Evolutionary conservation across 139 green algal genomes (phyloP).

Genomic region (Dunaliella primolecta): DNA sequence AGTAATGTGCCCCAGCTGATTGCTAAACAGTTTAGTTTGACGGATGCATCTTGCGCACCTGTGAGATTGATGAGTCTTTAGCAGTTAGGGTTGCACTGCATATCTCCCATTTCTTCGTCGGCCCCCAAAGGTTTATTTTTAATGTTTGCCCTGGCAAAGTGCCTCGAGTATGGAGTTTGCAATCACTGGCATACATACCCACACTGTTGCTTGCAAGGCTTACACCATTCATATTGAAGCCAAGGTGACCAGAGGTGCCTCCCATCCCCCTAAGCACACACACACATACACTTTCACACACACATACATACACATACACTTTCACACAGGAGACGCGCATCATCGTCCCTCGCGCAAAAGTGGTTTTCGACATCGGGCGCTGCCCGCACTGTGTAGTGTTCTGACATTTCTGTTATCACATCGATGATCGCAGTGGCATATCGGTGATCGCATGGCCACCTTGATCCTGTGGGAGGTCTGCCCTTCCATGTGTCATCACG

Average conservation of each 20-base stretch:
- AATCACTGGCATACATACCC: neutral
- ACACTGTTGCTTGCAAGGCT: neutral
- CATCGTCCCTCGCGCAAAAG: conserved; percentile 22
- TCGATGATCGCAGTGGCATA: neutral
- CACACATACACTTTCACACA: neutral
- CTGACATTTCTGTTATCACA: conserved; percentile 22
- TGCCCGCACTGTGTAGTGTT: conserved; percentile 55
- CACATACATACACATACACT: neutral
- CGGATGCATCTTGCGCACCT: too few species aligned
- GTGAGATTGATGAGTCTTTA: too few species aligned
- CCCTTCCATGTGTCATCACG: conserved; percentile 14
- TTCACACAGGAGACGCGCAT: conserved; percentile 27
- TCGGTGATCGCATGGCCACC: neutral
- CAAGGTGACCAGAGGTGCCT: too few species aligned
- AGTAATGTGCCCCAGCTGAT: too few species aligned
- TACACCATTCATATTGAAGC: too few species aligned
- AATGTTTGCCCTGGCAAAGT: too few species aligned
- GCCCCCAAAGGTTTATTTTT: too few species aligned
- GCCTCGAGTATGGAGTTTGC: too few species aligned
- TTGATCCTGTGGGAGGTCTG: conserved; percentile 10
- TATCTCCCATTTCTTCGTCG: too few species aligned
- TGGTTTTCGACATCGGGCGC: conserved; percentile 31
- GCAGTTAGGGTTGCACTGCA: too few species aligned
- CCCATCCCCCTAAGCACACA: too few species aligned
- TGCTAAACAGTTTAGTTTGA: too few species aligned